Evolutionary conservation across 345 rosid species (phyloP).

Genomic region (Kandelia obovata): DNA sequence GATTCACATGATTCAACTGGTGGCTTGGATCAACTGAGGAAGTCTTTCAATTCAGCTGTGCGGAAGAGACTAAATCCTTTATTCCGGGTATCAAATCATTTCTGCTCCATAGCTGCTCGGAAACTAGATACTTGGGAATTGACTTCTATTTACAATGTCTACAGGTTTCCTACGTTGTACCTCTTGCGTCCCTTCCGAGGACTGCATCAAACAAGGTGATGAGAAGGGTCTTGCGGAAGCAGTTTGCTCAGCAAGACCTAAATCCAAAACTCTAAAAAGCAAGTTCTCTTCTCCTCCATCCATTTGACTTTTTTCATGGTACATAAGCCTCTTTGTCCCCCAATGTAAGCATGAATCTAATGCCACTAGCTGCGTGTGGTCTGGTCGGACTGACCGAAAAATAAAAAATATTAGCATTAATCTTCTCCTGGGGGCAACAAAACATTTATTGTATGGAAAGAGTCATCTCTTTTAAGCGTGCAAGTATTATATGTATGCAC

Average conservation of each 20-base stretch:
- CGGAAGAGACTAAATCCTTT: constrained; percentile 88
- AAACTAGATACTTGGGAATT: neutral
- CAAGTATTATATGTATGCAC: too few relatives aligned
- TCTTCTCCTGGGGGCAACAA: too few relatives aligned
- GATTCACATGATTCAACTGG: constrained; percentile 23
- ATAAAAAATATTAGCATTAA: too few relatives aligned
- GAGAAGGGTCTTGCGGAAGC: constrained; percentile 87
- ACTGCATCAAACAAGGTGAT: constrained; percentile 92
- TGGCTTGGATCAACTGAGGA: constrained; percentile 53
- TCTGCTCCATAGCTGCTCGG: neutral
- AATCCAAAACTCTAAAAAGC: constrained; percentile 47
- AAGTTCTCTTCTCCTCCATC: too few relatives aligned
- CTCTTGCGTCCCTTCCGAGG: constrained; percentile 66
- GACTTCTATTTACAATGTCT: neutral
- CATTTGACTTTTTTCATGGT: too few relatives aligned
- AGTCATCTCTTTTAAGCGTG: too few relatives aligned
- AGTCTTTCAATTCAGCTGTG: constrained; percentile 69
- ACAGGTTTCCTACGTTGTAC: constrained; percentile 64
- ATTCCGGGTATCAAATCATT: constrained; percentile 55
- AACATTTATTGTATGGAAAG: too few relatives aligned
- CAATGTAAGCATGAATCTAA: too few relatives aligned
- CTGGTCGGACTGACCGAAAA: too few relatives aligned
- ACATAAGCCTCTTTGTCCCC: too few relatives aligned
- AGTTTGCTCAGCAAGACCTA: constrained; percentile 40
- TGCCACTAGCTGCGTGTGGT: too few relatives aligned